Evolutionary conservation across 306 rosid genomes (phyloP), one percentile per base, ranked within the genome.

Genomic region (Prunus armeniaca): DNA sequence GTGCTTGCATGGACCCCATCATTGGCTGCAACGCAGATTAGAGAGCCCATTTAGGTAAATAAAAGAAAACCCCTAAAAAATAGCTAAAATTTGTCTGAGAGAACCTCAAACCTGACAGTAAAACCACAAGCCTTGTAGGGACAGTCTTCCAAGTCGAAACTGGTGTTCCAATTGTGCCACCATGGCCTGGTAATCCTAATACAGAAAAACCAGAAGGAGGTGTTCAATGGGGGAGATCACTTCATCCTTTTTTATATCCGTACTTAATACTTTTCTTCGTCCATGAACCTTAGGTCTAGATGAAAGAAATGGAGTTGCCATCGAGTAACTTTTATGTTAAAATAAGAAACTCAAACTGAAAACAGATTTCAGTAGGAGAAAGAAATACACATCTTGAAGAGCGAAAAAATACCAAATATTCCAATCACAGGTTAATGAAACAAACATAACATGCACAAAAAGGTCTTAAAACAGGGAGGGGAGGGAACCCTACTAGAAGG

Each of bases 141-240:
- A 92, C 74, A 94, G 96, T 82, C 95, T 94, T 79, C 97, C 90
- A 19, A 92, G 92, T 60, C 90, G 93, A 80, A 94, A 94, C 79
- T 94, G 98, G 83, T 94, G 98, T 81, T 94, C 98, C 20, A 94
- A 95, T 75, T 94, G 98, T 60, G 98, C 97, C 84, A 94, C 97
- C 97, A 94, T 86, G 77, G 96, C 92, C 82, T 90, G 95, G 85
- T 94, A 94, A 89, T 94, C 98, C 98, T 92, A 84, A 81, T 71
- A 61, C 64, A 81, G 65, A 46, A 79, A 75, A 51, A 71, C 47
- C 32, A 41, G 50, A 18, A 6, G 60, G n/a, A 60, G 60, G 74
- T 76, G 50, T 12, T 57, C 58, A 63, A 7, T 34, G 10, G 58
- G 80, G 79, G 12, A 67, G 74, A 72, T 41, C 69, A 54, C 24